These are phyloP conservation scores for Collybia mongolica DNA, from an alignment of 768 basidiomycete species.

Conservation along the genomic window DNA sequence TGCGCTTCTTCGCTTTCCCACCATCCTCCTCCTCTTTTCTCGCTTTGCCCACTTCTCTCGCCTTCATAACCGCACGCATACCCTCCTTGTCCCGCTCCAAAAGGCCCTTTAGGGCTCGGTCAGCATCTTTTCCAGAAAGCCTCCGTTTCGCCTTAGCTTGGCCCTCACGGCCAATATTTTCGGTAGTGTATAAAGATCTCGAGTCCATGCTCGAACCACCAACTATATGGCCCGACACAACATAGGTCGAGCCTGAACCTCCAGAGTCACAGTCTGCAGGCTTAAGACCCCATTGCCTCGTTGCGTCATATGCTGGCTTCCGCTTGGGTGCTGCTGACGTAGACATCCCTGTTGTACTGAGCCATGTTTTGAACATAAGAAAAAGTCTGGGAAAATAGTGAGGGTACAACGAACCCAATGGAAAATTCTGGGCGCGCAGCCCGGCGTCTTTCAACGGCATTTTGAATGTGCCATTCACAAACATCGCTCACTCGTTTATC, in stretches of 20 bases:
- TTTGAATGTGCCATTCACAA: constrained; percentile 91
- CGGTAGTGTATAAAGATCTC: constrained; percentile 52
- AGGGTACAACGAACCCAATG: constrained; percentile 53
- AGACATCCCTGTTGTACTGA: constrained; percentile 75
- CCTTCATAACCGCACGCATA: constrained; percentile 60
- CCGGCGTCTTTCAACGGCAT: constrained; percentile 71
- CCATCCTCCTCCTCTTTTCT: constrained; percentile 16
- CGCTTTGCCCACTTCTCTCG: constrained; percentile 42
- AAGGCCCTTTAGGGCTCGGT: constrained; percentile 57
- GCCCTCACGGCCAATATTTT: constrained; percentile 77
- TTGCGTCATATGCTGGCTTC: constrained; percentile 62
- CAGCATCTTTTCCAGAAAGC: constrained; percentile 55
- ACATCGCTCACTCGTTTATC: constrained; percentile 85
- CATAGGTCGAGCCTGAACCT: constrained; percentile 60
- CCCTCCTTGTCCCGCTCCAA: constrained; percentile 67
- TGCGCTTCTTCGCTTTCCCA: constrained; percentile 15
- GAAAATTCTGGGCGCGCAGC: constrained; percentile 86
- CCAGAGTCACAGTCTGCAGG: constrained; percentile 40
- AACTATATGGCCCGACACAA: constrained; percentile 79
- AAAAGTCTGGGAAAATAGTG: not conserved
- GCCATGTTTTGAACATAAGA: not conserved
- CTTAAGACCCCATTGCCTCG: constrained; percentile 73
- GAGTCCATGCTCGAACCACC: constrained; percentile 39
- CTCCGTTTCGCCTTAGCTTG: constrained; percentile 75
- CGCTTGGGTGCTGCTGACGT: constrained; percentile 47